Evolutionary conservation across 768 basidiomycete genomes (phyloP), one percentile per base, ranked within the genome.

Genomic region (Suillus clintonianus): DNA sequence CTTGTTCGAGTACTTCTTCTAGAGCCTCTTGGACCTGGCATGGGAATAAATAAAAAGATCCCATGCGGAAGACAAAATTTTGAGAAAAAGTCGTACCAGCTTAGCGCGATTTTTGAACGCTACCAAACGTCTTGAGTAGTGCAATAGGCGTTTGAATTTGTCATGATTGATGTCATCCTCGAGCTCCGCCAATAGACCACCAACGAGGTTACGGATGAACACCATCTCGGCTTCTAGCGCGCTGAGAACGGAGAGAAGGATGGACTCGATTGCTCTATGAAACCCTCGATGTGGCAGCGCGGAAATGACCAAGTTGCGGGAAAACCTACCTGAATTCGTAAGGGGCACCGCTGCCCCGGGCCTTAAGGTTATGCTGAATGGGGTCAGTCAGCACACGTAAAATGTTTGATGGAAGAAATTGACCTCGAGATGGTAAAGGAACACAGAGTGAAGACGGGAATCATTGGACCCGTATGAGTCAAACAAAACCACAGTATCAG

Each of bases 161-260:
- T 97, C 96, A 45, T 94, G 89, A 72, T 97, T 94, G 69, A 98
- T 97, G 71, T 96, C 91, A 64, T 95, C 94, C 72, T 99, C 97
- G 58, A 99, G 84, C 75, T 97, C 96, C 19, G 92, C 92, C 36
- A 99, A 81, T 11, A 99, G 81, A 4, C 94, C 91, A 59, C 92
- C 92, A 59, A 98, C 92, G 42, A 97, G 87, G 65, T 91, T 90
- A 39, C 96, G 88, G 59, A 95, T 93, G 72, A 96, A 96, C 15
- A 90, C 90, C 91, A 98, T 92, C 78, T 99, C 97, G 37, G 95
- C 94, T 78, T 98, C 97, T 27, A 99, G 81, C 5, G 97, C 95
- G 67, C 91, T 92, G 62, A 96, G 79, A 11, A 97, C 94, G 45
- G 95, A 97, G 47, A 97, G 85, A 48, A 99, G 81, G 62, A 97